Conservation (phyloP, 78 protist genomes). For the Speleostelium caveatum region DNA sequence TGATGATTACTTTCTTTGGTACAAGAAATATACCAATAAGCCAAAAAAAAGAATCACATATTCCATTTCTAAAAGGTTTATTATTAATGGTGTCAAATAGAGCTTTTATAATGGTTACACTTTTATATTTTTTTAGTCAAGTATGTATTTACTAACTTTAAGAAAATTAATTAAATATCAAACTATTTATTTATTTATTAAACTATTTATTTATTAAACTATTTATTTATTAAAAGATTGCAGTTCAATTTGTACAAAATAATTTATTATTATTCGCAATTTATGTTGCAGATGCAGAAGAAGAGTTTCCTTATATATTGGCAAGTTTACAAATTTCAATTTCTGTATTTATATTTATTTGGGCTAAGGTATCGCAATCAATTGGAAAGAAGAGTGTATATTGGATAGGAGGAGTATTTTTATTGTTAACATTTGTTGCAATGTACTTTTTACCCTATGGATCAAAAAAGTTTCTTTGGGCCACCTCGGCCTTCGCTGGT, state of each 20-base stretch:
- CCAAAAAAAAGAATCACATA: constrained; percentile 20
- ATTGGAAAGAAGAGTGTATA: constrained; percentile 70
- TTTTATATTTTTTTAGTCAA: constrained; percentile 63
- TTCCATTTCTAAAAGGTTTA: constrained; percentile 72
- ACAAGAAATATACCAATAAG: constrained; percentile 48
- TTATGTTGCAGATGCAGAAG: constrained; percentile 58
- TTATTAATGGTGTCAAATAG: constrained; percentile 59
- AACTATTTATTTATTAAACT: not conserved
- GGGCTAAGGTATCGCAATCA: constrained; percentile 47
- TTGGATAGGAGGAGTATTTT: constrained; percentile 74
- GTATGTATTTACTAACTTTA: not conserved
- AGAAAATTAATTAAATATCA: too few relatives aligned
- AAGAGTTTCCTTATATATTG: constrained; percentile 57
- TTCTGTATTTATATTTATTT: constrained; percentile 20
- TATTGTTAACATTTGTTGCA: constrained; percentile 16
- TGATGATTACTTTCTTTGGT: constrained; percentile 39
- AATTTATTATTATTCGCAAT: constrained; percentile 71
- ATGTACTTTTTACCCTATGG: constrained; percentile 40
- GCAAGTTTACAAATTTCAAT: constrained; percentile 53
- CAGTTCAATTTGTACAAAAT: constrained; percentile 79
- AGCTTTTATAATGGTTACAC: constrained; percentile 50
- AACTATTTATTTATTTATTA: not conserved
- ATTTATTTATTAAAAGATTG: constrained; percentile 12
- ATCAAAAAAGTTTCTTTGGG: constrained; percentile 26
- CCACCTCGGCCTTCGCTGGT: constrained; percentile 47